A percentile compares a stretch with the other conserved stretches of the same genome.
Conservation (phyloP, 2,329 filamentous ascomycete genomes). For the Hymenotorrendiella dingleyae region DNA sequence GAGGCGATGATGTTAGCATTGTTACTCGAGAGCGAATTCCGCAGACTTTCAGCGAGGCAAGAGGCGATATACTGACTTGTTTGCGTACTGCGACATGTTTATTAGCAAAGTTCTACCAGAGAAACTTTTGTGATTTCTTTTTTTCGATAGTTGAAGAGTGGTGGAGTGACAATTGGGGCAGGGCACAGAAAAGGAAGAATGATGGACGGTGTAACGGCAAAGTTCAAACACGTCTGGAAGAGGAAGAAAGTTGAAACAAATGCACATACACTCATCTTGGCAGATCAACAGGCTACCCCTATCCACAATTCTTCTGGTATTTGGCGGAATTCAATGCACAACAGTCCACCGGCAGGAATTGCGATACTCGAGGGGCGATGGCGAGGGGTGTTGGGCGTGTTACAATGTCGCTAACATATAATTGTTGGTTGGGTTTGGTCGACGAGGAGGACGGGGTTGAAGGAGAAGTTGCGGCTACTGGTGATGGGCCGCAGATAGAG, state of each 20-base stretch:
- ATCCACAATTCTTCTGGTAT: background rate
- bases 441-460: too few species aligned
- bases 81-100: conserved; percentile 28
- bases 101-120: conserved; percentile 26
- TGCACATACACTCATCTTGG: conserved; percentile 28
- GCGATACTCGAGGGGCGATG: too few species aligned
- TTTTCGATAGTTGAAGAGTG: conserved; percentile 3
- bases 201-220: conserved; percentile 1
- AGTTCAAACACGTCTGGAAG: conserved; percentile 14
- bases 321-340: too few species aligned
- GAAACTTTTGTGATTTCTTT: conserved; percentile 17
- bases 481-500: too few species aligned
- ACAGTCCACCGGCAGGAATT: too few species aligned
- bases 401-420: too few species aligned
- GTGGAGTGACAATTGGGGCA: conserved; percentile 3
- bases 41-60: background rate
- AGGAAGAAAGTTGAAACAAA: conserved; percentile 19
- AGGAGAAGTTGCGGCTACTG: too few species aligned
- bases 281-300: conserved; percentile 11
- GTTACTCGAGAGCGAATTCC: background rate
- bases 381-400: too few species aligned
- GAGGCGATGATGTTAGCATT: conserved; percentile 1
- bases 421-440: too few species aligned
- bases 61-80: conserved; percentile 22
- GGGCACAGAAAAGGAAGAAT: background rate